Evolutionary conservation across 768 basidiomycete genomes (phyloP).

Genomic region (Aureoboletus auriporus): DNA sequence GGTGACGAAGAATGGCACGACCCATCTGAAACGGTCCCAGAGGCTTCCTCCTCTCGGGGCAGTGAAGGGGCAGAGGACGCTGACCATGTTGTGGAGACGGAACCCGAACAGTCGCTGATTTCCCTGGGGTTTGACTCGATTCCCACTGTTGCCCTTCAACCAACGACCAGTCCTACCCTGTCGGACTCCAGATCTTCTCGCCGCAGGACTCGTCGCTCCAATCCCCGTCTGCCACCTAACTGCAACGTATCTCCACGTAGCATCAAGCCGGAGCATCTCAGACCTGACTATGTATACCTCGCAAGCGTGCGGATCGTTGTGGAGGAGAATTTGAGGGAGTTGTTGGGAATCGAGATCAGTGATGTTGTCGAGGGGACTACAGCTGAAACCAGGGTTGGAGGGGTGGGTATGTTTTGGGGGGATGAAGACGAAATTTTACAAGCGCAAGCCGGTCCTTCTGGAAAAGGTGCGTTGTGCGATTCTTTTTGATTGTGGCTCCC

Average conservation of each 20-base stretch:
- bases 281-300: conserved; percentile 51
- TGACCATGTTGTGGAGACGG: conserved; percentile 14
- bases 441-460: neutral
- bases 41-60: neutral
- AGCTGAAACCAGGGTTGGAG: conserved; percentile 1
- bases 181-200: conserved; percentile 3
- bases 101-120: conserved; percentile 10
- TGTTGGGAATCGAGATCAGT: conserved; percentile 15
- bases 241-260: conserved; percentile 15
- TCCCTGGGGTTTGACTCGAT: conserved; percentile 5
- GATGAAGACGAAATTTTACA: conserved; percentile 21
- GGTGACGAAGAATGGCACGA: conserved; percentile 23
- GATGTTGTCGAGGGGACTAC: neutral
- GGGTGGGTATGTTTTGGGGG: conserved; percentile 24
- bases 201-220: conserved; percentile 17
- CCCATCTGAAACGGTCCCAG: neutral
- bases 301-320: conserved; percentile 47
- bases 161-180: neutral
- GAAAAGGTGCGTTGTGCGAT: conserved; percentile 2
- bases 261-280: conserved; percentile 27
- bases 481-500: neutral
- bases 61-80: neutral
- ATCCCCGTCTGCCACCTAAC: conserved; percentile 10
- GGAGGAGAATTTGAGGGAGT: conserved; percentile 47
- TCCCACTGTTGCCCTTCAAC: neutral